phyloP scores from a whole-genome alignment of 2,329 filamentous ascomycete genomes.

The Trichophyton equinum region DNA sequence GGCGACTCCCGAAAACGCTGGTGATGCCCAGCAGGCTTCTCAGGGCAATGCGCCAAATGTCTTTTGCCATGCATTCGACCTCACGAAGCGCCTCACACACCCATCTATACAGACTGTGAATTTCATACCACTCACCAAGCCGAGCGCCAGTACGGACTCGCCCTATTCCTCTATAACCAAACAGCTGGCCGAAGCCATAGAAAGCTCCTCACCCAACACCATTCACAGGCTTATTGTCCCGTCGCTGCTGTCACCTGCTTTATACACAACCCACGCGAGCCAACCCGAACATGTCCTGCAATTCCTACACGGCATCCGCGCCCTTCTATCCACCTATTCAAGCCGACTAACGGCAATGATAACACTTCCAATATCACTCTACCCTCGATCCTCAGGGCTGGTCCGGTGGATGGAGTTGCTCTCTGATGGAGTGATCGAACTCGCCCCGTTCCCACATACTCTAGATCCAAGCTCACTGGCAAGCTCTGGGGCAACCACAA shows the following conservation, averaged over 20 bases:
- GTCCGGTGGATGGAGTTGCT: slow-evolving; percentile 77
- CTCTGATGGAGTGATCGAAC: slow-evolving; percentile 72
- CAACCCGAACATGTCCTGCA: slow-evolving; percentile 62
- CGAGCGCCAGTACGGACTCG: slow-evolving; percentile 28
- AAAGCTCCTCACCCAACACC: slow-evolving; percentile 44
- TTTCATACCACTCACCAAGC: slow-evolving; percentile 37
- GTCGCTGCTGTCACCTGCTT: slow-evolving; percentile 68
- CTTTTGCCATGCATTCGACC: slow-evolving; percentile 64
- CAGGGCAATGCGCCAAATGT: slow-evolving; percentile 21
- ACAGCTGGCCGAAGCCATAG: slow-evolving; percentile 44
- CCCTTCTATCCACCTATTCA: slow-evolving; percentile 56
- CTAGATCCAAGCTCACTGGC: slow-evolving; percentile 30
- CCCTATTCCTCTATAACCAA: slow-evolving; percentile 54
- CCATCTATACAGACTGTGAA: slow-evolving; percentile 41
- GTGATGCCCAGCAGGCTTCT: slow-evolving; percentile 23
- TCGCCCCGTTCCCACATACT: slow-evolving; percentile 59
- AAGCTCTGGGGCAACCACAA: slow-evolving; percentile 43
- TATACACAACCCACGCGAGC: slow-evolving; percentile 59
- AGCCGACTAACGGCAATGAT: slow-evolving; percentile 57
- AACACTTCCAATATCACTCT: slow-evolving; percentile 67
- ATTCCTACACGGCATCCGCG: slow-evolving; percentile 68
- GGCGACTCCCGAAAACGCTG: slow-evolving; percentile 30
- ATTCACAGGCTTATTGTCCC: slow-evolving; percentile 80
- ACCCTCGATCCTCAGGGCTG: slow-evolving; percentile 61
- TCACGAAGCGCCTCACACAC: slow-evolving; percentile 52